Evolutionary conservation across 805 yeast species (phyloP).

Genomic region (Nakazawaea laoshanensis): DNA sequence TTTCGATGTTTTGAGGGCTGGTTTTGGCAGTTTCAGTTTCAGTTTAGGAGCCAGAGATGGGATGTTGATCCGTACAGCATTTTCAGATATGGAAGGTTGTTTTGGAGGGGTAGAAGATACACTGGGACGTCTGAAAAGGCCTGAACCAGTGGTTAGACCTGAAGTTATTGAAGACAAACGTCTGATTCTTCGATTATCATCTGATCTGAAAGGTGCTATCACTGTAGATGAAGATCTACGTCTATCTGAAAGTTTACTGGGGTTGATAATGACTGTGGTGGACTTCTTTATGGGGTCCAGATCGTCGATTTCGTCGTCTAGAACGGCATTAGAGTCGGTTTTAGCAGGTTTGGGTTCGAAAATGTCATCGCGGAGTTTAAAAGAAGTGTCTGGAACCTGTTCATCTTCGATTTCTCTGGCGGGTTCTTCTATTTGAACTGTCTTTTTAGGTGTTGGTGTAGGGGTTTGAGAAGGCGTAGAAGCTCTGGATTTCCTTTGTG

Average conservation of each 20-base stretch:
- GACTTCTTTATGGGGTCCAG: slow-evolving; percentile 3
- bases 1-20: too few relatives aligned
- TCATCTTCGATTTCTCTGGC: neutral
- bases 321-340: neutral
- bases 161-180: slow-evolving; percentile 13
- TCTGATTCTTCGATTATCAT: slow-evolving; percentile 11
- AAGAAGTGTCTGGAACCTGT: slow-evolving; percentile 3
- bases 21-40: too few relatives aligned
- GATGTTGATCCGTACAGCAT: too few relatives aligned
- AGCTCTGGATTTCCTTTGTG: slow-evolving; percentile 20
- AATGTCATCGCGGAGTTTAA: slow-evolving; percentile 4
- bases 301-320: slow-evolving; percentile 5
- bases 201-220: neutral
- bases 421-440: slow-evolving; percentile 9
- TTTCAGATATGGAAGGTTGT: neutral
- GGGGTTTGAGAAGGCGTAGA: slow-evolving; percentile 9
- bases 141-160: slow-evolving; percentile 10
- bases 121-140: slow-evolving; percentile 9
- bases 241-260: neutral
- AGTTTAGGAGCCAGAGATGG: too few relatives aligned
- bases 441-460: slow-evolving; percentile 8
- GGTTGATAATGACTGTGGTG: slow-evolving; percentile 7
- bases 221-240: slow-evolving; percentile 2
- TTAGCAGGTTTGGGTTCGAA: slow-evolving; percentile 1
- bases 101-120: slow-evolving; percentile 5